Evolutionary conservation across 1,139 yeast genomes (phyloP).

Genomic region (Yamadazyma blattariae): DNA sequence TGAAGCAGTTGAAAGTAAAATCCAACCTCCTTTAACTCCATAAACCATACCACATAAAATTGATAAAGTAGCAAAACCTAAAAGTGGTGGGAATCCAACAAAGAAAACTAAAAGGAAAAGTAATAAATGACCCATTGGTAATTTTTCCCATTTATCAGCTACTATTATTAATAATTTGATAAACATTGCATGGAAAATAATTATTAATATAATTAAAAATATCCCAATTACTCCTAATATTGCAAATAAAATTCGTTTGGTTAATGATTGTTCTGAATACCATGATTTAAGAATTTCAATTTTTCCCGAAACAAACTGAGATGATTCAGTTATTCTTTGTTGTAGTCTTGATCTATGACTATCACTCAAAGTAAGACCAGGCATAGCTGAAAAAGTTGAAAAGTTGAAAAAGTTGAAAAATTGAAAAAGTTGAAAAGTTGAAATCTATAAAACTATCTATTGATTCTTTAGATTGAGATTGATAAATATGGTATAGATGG

Average conservation of each 20-base stretch:
- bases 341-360: background rate
- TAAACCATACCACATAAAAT: constrained; percentile 78
- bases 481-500: no score
- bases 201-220: constrained; percentile 21
- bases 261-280: constrained; percentile 19
- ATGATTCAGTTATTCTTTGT: background rate
- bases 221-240: constrained; percentile 14
- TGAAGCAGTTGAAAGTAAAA: constrained; percentile 66
- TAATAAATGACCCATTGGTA: constrained; percentile 50
- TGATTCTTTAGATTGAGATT: no score
- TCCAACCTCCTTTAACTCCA: constrained; percentile 83
- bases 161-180: constrained; percentile 42
- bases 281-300: constrained; percentile 10
- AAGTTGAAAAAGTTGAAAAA: no score
- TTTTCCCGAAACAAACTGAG: background rate
- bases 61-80: constrained; percentile 75
- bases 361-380: background rate
- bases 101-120: constrained; percentile 45
- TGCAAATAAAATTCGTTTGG: constrained; percentile 14
- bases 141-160: constrained; percentile 44
- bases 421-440: no score
- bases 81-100: constrained; percentile 77
- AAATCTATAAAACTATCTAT: no score
- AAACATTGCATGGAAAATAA: constrained; percentile 46
- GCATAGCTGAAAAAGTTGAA: no score